Percentiles rank a stretch among this genome's conserved stretches.
phyloP scores from a whole-genome alignment of 352 stramenopile species.

The Globisporangium alternatum region DNA sequence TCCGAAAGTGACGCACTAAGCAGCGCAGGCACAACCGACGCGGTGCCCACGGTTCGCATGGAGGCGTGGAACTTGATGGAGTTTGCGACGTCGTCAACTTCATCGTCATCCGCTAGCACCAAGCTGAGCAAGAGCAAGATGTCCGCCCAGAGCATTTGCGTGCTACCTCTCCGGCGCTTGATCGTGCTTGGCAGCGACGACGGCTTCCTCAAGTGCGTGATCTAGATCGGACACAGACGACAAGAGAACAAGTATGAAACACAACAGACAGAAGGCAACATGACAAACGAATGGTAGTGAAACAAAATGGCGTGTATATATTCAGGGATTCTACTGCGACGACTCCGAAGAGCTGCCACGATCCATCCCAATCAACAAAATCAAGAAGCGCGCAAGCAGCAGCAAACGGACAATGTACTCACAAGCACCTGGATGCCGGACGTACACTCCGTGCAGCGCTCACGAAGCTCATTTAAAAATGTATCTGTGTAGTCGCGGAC shows the following conservation, averaged over 20 bases:
- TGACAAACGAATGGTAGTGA: slow-evolving; percentile 11
- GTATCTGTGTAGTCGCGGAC: slow-evolving; percentile 14
- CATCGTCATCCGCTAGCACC: slow-evolving; percentile 7
- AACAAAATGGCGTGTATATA: slow-evolving; percentile 17
- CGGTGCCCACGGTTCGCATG: slow-evolving; percentile 24
- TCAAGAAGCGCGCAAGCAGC: slow-evolving; percentile 5
- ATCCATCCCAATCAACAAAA: slow-evolving; percentile 14
- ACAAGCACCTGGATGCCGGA: background rate
- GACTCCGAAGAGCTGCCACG: background rate
- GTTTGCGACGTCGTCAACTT: slow-evolving; percentile 9
- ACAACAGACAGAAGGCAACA: background rate
- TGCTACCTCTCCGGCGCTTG: slow-evolving; percentile 61
- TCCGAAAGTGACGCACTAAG: slow-evolving; percentile 22
- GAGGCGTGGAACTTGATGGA: slow-evolving; percentile 57
- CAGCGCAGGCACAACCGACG: slow-evolving; percentile 10
- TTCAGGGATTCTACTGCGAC: slow-evolving; percentile 9
- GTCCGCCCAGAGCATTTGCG: slow-evolving; percentile 31
- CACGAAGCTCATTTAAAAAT: background rate
- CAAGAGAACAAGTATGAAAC: background rate
- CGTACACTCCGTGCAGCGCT: background rate
- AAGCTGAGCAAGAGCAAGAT: slow-evolving; percentile 52
- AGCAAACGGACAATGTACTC: background rate
- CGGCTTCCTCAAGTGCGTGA: slow-evolving; percentile 50
- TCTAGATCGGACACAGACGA: slow-evolving; percentile 15
- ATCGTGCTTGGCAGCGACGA: slow-evolving; percentile 63